Conservation (phyloP, 371 early-diverging fungal genomes). For the Furculomyces boomerangus region DNA sequence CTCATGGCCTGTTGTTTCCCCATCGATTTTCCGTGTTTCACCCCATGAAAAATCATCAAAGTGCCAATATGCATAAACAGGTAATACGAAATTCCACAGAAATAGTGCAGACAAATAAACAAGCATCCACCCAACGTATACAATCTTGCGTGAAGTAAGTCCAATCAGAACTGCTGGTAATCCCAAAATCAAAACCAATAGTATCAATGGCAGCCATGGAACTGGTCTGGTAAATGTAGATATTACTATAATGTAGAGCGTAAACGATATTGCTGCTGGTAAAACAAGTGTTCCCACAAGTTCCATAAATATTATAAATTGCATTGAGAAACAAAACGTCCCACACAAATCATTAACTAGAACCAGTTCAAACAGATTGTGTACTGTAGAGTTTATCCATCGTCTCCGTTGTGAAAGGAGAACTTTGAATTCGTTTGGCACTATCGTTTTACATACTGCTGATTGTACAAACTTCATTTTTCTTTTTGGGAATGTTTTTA, state of each 20-base stretch:
- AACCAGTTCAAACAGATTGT: constrained; percentile 82
- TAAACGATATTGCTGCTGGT: constrained; percentile 77
- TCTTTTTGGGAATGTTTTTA: constrained; percentile 95
- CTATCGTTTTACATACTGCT: constrained; percentile 90
- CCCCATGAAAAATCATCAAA: constrained; percentile 97
- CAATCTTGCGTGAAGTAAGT: constrained; percentile 68
- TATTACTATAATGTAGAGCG: constrained; percentile 55
- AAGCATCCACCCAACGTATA: constrained; percentile 92
- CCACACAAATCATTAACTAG: constrained; percentile 83
- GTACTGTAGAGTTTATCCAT: constrained; percentile 96
- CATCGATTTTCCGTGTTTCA: constrained; percentile 78
- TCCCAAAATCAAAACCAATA: constrained; percentile 55
- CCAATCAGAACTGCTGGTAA: constrained; percentile 69
- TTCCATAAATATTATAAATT: constrained; percentile 90
- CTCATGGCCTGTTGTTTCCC: constrained; percentile 57
- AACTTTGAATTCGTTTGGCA: constrained; percentile 90
- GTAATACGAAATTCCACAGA: constrained; percentile 56
- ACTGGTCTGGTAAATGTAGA: constrained; percentile 32
- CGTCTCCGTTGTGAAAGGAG: constrained; percentile 90
- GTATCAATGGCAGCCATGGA: constrained; percentile 40
- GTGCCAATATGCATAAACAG: constrained; percentile 82
- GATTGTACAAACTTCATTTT: constrained; percentile 92
- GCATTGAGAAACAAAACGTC: constrained; percentile 95
- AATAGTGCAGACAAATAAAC: constrained; percentile 74
- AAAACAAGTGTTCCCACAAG: constrained; percentile 78